A percentile compares a stretch with the other conserved stretches of the same genome.
These are phyloP conservation scores for Phaffia tasmanica DNA, from an alignment of 768 basidiomycete species.

Conservation along the genomic window DNA sequence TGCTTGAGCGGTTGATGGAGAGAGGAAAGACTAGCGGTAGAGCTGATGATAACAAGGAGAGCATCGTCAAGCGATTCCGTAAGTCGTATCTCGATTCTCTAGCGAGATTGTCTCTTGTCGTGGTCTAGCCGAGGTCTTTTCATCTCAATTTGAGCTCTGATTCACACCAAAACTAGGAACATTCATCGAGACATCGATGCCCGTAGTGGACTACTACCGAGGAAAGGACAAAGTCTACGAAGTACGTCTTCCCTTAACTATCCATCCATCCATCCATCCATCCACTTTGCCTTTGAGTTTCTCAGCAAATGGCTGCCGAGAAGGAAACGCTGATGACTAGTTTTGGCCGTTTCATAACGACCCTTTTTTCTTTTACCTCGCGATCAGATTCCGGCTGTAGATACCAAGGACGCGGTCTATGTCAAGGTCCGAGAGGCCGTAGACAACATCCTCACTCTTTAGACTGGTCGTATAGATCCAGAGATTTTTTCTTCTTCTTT, in stretches of 20 bases:
- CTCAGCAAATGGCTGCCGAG: slow-evolving; percentile 55
- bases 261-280: not conserved
- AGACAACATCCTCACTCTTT: slow-evolving; percentile 41
- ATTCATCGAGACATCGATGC: slow-evolving; percentile 78
- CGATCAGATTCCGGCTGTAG: slow-evolving; percentile 39
- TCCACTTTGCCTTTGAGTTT: not conserved
- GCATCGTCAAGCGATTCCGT: slow-evolving; percentile 95
- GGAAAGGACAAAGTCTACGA: slow-evolving; percentile 60
- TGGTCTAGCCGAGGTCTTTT: not conserved
- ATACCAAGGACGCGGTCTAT: slow-evolving; percentile 62
- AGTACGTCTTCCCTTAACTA: slow-evolving; percentile 43
- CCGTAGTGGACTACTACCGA: slow-evolving; percentile 77
- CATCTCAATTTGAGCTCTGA: too few relatives aligned
- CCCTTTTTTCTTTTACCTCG: not conserved
- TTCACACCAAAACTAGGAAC: slow-evolving; percentile 45
- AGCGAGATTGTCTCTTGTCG: not conserved
- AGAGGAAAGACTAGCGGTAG: slow-evolving; percentile 87
- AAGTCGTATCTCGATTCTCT: slow-evolving; percentile 33
- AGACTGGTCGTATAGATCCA: slow-evolving; percentile 11
- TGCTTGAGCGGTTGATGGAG: slow-evolving; percentile 73
- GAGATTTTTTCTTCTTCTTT: not conserved
- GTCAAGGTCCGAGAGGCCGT: slow-evolving; percentile 48
- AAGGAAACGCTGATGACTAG: slow-evolving; percentile 26
- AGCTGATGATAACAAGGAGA: slow-evolving; percentile 89
- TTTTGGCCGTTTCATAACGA: not conserved